Evolutionary conservation across 495 filamentous ascomycete genomes (phyloP), one percentile per base, ranked within the genome.

Genomic region (Endocarpon pusillum): DNA sequence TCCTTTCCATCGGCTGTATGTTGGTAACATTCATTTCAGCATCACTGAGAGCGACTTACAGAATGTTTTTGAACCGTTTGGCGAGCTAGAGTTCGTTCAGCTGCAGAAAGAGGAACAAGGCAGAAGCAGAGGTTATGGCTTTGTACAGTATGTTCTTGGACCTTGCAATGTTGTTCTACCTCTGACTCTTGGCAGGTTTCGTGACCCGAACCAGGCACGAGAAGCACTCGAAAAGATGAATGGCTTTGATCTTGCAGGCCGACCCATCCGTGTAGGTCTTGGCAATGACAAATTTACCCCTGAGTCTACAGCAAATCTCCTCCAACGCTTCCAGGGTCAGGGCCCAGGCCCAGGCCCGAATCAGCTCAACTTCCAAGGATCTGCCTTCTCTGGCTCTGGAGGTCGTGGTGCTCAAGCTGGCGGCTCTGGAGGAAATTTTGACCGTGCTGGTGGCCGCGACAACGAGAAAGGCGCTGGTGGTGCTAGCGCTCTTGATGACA

Each of bases 261-360:
- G 91, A 48, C 83, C 82, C 35, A 96, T 99, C 51, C 82, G 91
- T 49, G 91, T 99, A 59, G 91, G 91, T 55, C 84, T 99, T 66
- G 91, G 91, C 59, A 99, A 93, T 64, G 91, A 99, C 81, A 96
- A 96, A 79, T 99, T 96, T 59, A 96, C 89, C 63, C 80, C 85
- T 42, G 89, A 94, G 62, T 87, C 85, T 56, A 94, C 81, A 56
- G 78, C 81, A 47, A 83, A 80, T 57, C 72, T 91, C 42, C 59
- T 89, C 37, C 85, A 85, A 65, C 81, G 85, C 50, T 83, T 87
- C 62, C 76, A 81, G 58, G 72, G 75, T 47, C 44, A 55, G 42
- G 47, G 47, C 18, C n/a, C n/a, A n/a, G n/a, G n/a, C n/a, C n/a
- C n/a, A n/a, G 75, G 79, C 67, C 73, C 75, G 51, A 66, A 70